A percentile compares a stretch with the other conserved stretches of the same genome.
Evolutionary conservation across 352 stramenopile genomes (phyloP).

Genomic region (Labyrinthula sp.): DNA sequence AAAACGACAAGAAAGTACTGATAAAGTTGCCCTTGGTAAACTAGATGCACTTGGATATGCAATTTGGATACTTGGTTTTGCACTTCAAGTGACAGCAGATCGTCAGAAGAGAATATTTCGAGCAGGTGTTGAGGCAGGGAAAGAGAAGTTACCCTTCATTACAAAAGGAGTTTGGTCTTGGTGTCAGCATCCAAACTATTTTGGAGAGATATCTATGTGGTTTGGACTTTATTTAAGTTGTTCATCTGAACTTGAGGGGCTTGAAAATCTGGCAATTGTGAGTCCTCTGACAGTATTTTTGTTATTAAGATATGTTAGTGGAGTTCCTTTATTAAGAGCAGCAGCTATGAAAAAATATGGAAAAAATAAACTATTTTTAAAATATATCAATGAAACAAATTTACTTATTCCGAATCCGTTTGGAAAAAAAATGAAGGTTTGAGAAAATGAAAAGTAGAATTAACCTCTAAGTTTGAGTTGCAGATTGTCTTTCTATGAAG

Average conservation of each 20-base stretch:
- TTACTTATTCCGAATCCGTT: constrained; percentile 38
- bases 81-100: constrained; percentile 49
- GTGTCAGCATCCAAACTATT: constrained; percentile 60
- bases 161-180: constrained; percentile 49
- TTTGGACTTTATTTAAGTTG: constrained; percentile 42
- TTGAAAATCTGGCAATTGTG: constrained; percentile 34
- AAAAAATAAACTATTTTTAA: constrained; percentile 38
- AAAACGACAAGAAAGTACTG: constrained; percentile 4
- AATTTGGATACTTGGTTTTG: constrained; percentile 48
- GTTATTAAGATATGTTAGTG: constrained; percentile 46
- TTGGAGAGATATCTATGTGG: constrained; percentile 57
- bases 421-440: not conserved
- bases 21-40: not conserved
- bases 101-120: constrained; percentile 55
- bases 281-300: constrained; percentile 45
- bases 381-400: constrained; percentile 48
- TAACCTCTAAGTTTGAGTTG: no score
- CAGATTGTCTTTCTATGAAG: no score
- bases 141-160: constrained; percentile 57
- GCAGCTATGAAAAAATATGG: constrained; percentile 47
- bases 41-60: constrained; percentile 28
- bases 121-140: constrained; percentile 41
- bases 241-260: constrained; percentile 32
- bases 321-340: constrained; percentile 48
- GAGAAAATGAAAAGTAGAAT: no score